These are phyloP conservation scores for Cytauxzoon felis DNA, from an alignment of 169 alveolate genomes.

Conservation along the genomic window DNA sequence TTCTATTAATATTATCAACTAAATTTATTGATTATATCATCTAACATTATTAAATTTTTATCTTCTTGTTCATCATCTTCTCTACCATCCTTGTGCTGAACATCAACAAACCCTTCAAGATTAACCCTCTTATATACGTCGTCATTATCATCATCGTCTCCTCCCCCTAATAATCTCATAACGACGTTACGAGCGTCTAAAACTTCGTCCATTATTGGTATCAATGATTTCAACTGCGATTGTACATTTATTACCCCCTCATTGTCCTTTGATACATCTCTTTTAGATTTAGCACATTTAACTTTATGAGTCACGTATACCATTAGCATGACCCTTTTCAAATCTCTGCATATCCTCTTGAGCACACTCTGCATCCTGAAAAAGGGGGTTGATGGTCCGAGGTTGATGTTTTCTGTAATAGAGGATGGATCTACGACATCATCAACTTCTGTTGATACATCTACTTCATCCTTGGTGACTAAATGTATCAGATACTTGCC, in stretches of 20 bases:
- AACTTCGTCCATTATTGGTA: neutral
- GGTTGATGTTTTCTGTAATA: too few species aligned
- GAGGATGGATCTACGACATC: too few species aligned
- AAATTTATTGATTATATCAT: constrained; percentile 4
- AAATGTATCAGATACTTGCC: constrained; percentile 29
- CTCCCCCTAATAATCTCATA: neutral
- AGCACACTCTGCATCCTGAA: too few species aligned
- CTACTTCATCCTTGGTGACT: constrained; percentile 11
- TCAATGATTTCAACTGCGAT: neutral
- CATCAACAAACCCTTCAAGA: neutral
- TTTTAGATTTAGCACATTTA: neutral
- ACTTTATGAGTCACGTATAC: neutral
- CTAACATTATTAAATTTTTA: neutral
- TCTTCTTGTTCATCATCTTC: neutral
- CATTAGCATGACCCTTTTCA: too few species aligned
- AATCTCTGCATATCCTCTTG: too few species aligned
- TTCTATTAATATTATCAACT: too few species aligned
- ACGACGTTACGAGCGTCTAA: neutral
- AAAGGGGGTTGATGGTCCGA: too few species aligned
- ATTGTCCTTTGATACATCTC: too few species aligned
- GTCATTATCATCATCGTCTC: neutral
- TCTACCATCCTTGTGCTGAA: neutral
- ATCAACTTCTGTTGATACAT: too few species aligned
- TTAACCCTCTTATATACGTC: neutral
- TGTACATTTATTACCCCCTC: neutral